These are phyloP conservation scores for Rhizopogon roseolus DNA, from an alignment of 768 basidiomycete genomes.

Conservation along the genomic window DNA sequence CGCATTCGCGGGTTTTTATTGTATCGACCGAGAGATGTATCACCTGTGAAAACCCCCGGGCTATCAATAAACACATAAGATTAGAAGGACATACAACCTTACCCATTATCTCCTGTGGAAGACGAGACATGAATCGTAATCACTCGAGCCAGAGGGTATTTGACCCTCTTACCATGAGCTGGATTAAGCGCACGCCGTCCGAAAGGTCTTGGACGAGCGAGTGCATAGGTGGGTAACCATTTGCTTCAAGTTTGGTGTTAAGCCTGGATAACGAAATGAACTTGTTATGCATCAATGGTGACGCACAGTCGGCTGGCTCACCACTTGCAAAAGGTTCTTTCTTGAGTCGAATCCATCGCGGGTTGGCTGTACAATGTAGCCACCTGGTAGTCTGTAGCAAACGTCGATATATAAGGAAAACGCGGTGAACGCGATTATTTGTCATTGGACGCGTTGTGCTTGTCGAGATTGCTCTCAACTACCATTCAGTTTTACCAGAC, in stretches of 20 bases:
- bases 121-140: constrained; percentile 4
- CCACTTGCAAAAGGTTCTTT: constrained; percentile 92
- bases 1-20: constrained; percentile 88
- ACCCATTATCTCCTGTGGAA: constrained; percentile 92
- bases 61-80: background rate
- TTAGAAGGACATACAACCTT: constrained; percentile 12
- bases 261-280: constrained; percentile 53
- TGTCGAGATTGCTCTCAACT: constrained; percentile 19
- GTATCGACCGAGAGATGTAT: constrained; percentile 90
- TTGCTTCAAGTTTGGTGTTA: constrained; percentile 88
- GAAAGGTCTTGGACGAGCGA: constrained; percentile 89
- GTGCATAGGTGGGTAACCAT: constrained; percentile 82
- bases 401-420: background rate
- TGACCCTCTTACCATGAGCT: constrained; percentile 68
- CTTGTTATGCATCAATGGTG: constrained; percentile 1
- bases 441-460: constrained; percentile 27
- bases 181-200: constrained; percentile 93
- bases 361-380: background rate
- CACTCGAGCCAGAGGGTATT: background rate
- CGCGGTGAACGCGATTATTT: constrained; percentile 16
- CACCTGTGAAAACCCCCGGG: constrained; percentile 42
- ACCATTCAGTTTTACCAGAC: constrained; percentile 5
- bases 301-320: constrained; percentile 22
- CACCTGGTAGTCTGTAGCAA: background rate
- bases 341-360: constrained; percentile 42